Percentiles rank a stretch among this genome's conserved stretches.
Evolutionary conservation across 176 grass and related monocot species (phyloP).

Genomic region (Puccinellia tenuiflora): DNA sequence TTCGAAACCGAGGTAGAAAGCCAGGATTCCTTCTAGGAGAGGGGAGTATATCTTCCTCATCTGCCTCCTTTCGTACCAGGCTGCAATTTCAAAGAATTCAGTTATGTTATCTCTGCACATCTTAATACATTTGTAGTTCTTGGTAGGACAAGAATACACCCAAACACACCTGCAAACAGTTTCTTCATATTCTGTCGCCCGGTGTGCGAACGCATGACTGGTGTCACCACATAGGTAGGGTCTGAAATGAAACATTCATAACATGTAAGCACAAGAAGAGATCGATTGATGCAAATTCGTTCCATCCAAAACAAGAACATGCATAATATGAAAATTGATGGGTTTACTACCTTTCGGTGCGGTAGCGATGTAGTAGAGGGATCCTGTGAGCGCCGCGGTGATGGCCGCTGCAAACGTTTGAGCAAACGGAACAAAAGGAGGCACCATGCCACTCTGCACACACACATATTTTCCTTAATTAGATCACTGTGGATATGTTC

Average conservation of each 20-base stretch:
- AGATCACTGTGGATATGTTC: background rate
- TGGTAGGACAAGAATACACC: background rate
- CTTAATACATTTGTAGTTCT: background rate
- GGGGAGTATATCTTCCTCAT: constrained; percentile 99
- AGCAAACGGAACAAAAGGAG: constrained; percentile 82
- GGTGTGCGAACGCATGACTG: constrained; percentile 50
- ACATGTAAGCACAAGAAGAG: background rate
- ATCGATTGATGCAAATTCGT: background rate
- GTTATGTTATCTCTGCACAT: background rate
- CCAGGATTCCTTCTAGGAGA: constrained; percentile 82
- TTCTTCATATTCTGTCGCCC: constrained; percentile 77
- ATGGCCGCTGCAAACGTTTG: constrained; percentile 92
- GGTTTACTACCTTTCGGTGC: constrained; percentile 60
- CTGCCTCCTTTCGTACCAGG: constrained; percentile 80
- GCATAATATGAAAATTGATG: background rate
- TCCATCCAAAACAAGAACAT: background rate
- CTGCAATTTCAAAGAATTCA: constrained; percentile 25
- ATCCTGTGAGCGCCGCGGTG: constrained; percentile 84
- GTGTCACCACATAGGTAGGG: constrained; percentile 88
- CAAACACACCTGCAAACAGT: constrained; percentile 59
- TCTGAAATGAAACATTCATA: constrained; percentile 39
- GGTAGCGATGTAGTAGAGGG: constrained; percentile 81
- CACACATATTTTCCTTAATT: background rate
- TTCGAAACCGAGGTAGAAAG: constrained; percentile 95
- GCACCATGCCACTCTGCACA: constrained; percentile 74